These are phyloP conservation scores for Akanthomyces dipterigenus DNA, from an alignment of 2,329 filamentous ascomycete species.

Conservation along the genomic window DNA sequence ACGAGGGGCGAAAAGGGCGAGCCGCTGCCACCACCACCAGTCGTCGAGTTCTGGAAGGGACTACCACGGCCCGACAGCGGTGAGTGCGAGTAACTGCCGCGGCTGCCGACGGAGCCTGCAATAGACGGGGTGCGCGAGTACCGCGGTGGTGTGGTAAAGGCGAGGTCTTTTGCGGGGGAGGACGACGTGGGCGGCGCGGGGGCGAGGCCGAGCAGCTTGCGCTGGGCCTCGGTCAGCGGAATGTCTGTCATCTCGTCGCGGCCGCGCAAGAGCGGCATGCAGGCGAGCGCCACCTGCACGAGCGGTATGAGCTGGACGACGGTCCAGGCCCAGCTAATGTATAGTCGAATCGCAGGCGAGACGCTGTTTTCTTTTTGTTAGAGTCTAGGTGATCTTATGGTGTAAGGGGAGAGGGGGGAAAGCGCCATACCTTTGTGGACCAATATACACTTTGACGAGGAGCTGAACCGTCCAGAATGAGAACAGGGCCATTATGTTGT, in stretches of 20 bases:
- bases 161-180: constrained; percentile 58
- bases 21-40: constrained; percentile 20
- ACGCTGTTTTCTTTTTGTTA: constrained; percentile 22
- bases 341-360: constrained; percentile 25
- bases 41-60: constrained; percentile 29
- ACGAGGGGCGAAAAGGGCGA: constrained; percentile 38
- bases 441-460: constrained; percentile 29
- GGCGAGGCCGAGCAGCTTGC: constrained; percentile 73
- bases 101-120: constrained; percentile 54
- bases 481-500: constrained; percentile 52
- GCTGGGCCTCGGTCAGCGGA: constrained; percentile 69
- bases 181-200: constrained; percentile 55
- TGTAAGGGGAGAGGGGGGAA: not conserved
- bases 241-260: constrained; percentile 82
- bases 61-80: constrained; percentile 52
- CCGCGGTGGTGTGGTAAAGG: constrained; percentile 77
- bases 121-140: constrained; percentile 70
- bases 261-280: constrained; percentile 64
- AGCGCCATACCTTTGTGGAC: constrained; percentile 31
- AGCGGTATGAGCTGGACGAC: constrained; percentile 50
- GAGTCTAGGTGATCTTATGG: too few species aligned
- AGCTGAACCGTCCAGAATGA: constrained; percentile 30
- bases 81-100: constrained; percentile 50
- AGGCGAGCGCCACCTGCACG: constrained; percentile 64
- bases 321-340: constrained; percentile 39